phyloP scores from a whole-genome alignment of 768 basidiomycete genomes.

The Trametes villosa region DNA sequence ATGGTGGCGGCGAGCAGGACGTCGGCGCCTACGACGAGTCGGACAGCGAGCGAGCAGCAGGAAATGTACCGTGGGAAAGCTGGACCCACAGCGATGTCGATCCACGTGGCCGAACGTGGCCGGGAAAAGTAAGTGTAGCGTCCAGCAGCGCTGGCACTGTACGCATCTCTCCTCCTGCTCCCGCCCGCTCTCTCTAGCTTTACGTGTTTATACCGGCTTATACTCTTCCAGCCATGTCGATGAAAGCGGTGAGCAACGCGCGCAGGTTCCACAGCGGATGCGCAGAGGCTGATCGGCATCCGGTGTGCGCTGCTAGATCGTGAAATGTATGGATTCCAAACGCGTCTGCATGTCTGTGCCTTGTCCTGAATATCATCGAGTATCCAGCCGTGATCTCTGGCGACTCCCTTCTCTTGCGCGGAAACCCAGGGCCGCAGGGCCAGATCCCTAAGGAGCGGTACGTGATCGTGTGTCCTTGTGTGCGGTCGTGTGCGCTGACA shows the following conservation, averaged over 20 bases:
- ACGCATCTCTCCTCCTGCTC: conserved; percentile 2
- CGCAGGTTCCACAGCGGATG: neutral
- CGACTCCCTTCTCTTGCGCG: conserved; percentile 86
- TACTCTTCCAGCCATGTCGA: conserved; percentile 52
- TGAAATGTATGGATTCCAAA: conserved; percentile 39
- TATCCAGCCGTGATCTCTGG: conserved; percentile 84
- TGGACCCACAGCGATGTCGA: conserved; percentile 9
- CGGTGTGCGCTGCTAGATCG: conserved; percentile 31
- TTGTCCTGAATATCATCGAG: conserved; percentile 32
- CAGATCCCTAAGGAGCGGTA: conserved; percentile 91
- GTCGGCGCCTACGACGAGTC: neutral
- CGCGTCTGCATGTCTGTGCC: conserved; percentile 8
- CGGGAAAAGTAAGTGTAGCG: conserved; percentile 9
- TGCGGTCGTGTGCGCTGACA: conserved; percentile 2
- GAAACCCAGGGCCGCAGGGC: conserved; percentile 75
- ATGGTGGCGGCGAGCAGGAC: conserved; percentile 46
- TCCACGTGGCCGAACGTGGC: conserved; percentile 24
- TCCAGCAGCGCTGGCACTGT: conserved; percentile 19
- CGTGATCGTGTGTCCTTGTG: conserved; percentile 24
- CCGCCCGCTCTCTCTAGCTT: conserved; percentile 5
- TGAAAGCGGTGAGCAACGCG: conserved; percentile 69
- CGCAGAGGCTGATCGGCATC: neutral
- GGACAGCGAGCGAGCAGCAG: conserved; percentile 1
- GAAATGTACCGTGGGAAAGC: conserved; percentile 26
- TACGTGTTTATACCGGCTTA: conserved; percentile 5